Percentiles rank a stretch among this genome's conserved stretches.
Conservation (phyloP, 192 early-diverging fungal genomes). For the Spizellomyces sp. region DNA sequence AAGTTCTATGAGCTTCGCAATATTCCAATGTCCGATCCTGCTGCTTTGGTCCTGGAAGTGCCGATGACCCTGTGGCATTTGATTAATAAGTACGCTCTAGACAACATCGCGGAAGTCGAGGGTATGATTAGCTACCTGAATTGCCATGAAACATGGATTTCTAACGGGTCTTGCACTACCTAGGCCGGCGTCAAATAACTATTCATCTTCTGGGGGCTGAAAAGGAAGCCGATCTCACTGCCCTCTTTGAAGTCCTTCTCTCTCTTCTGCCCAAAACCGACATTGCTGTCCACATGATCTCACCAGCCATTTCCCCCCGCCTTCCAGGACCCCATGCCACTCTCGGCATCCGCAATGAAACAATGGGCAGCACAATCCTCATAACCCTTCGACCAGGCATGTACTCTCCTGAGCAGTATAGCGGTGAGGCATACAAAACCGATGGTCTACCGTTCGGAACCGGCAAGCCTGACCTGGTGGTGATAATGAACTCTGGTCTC, state of each 20-base stretch:
- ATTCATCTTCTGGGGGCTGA: conserved; percentile 50
- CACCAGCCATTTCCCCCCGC: conserved; percentile 41
- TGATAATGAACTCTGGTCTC: conserved; percentile 49
- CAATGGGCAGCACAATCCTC: conserved; percentile 37
- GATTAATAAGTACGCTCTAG: conserved; percentile 49
- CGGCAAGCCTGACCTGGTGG: conserved; percentile 47
- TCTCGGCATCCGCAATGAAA: conserved; percentile 34
- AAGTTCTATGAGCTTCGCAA: conserved; percentile 40
- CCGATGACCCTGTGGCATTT: conserved; percentile 54
- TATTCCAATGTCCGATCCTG: conserved; percentile 43
- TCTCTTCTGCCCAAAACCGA: conserved; percentile 55
- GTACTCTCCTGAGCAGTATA: conserved; percentile 10
- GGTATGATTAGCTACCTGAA: conserved; percentile 3
- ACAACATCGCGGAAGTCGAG: conserved; percentile 19
- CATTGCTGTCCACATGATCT: conserved; percentile 55
- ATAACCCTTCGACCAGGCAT: conserved; percentile 37
- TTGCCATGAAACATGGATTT: neutral
- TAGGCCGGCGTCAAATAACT: conserved; percentile 46
- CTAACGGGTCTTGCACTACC: neutral
- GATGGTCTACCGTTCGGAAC: conserved; percentile 40
- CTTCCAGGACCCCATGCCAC: conserved; percentile 40
- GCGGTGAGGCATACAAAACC: conserved; percentile 37
- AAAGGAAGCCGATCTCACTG: conserved; percentile 52
- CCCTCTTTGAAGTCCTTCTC: conserved; percentile 46
- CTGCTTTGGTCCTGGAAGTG: conserved; percentile 53